Base-by-base conservation (phyloP, 352 stramenopile species). In the Phytopythium sindhum region DNA sequence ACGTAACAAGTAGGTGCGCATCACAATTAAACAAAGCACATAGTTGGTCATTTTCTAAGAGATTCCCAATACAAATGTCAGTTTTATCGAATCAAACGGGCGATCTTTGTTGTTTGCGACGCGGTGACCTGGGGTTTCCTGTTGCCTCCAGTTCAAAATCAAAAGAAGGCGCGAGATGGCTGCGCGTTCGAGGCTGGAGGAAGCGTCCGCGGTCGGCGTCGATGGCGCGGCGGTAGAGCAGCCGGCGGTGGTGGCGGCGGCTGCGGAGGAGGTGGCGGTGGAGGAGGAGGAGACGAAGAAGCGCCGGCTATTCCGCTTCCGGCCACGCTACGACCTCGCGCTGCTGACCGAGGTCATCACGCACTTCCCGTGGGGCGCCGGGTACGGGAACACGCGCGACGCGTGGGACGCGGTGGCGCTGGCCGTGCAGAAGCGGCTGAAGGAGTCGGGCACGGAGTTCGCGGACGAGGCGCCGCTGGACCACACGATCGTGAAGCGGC, bases 231-330 rank as follows among this genome's bases (percentile, higher is more conserved):
- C 47, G 19, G 47, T 44, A 17, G 35, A 60, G 54, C n/a, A 35
- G 52, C 11, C 31, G 29, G 23, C 19, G 31, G 31, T 15, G 31
- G 17, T 12, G 23, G 39, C n/a, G 35, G 21, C 21, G 10, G 28
- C 14, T 8, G 17, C 12, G 17, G 14, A 31, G 51, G 7, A 19
- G 45, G 12, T 21, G 45, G 48, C 15, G 52, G 35, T n/a, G 33
- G 54, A 50, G n/a, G 54, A 33, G 35, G 54, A 47, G 35, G 54
- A 17, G 29, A 19, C 21, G 33, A 60, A 48, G 54, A 19, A 75
- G 65, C 67, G 73, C 41, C 67, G 67, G 48, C 64, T 80, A 31
- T 80, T 80, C 59, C 69, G 70, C 48, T 80, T 80, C 63, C 72
- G 70, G 31, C 69, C 73, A 0, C 69, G 67, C 10, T 75, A 75